These are phyloP conservation scores for Nicotiana tomentosiformis DNA, from an alignment of 257 asterid species.

Conservation along the genomic window DNA sequence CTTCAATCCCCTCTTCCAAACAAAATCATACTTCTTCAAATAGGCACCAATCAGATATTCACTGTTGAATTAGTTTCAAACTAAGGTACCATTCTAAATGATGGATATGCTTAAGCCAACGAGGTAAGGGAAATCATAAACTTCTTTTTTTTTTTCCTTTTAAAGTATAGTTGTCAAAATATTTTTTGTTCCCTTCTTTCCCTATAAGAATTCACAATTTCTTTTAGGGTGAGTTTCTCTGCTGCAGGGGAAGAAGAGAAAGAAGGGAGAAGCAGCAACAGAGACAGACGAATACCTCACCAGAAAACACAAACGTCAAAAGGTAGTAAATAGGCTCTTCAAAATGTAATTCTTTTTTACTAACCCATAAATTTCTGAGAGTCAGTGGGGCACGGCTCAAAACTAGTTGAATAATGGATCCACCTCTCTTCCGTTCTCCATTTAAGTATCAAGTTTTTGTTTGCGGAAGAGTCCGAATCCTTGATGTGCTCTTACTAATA, in stretches of 20 bases:
- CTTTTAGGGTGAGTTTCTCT: slow-evolving; percentile 33
- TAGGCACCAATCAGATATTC: slow-evolving; percentile 13
- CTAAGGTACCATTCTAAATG: slow-evolving; percentile 23
- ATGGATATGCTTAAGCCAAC: slow-evolving; percentile 43
- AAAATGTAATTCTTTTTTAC: not conserved
- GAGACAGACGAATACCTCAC: slow-evolving; percentile 31
- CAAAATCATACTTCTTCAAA: slow-evolving; percentile 21
- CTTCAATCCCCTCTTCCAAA: slow-evolving; percentile 16
- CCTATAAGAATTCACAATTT: not conserved
- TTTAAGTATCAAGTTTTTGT: too few relatives aligned
- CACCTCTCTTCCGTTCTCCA: too few relatives aligned
- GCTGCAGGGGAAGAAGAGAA: slow-evolving; percentile 18
- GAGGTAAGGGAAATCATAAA: slow-evolving; percentile 30
- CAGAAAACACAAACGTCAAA: slow-evolving; percentile 34
- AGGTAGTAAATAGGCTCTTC: slow-evolving; percentile 27
- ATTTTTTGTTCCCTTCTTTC: not conserved
- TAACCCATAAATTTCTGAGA: not conserved
- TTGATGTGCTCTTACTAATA: not conserved
- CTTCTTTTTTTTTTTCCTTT: too few relatives aligned
- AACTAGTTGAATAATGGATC: not conserved
- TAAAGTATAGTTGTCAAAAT: not conserved
- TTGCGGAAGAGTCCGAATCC: too few relatives aligned
- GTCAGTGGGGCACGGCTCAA: not conserved
- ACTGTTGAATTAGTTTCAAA: slow-evolving; percentile 10
- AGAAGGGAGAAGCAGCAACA: slow-evolving; percentile 25